A percentile compares a stretch with the other conserved stretches of the same genome.
Evolutionary conservation across 768 basidiomycete species (phyloP).

Genomic region (Clathrus columnatus): DNA sequence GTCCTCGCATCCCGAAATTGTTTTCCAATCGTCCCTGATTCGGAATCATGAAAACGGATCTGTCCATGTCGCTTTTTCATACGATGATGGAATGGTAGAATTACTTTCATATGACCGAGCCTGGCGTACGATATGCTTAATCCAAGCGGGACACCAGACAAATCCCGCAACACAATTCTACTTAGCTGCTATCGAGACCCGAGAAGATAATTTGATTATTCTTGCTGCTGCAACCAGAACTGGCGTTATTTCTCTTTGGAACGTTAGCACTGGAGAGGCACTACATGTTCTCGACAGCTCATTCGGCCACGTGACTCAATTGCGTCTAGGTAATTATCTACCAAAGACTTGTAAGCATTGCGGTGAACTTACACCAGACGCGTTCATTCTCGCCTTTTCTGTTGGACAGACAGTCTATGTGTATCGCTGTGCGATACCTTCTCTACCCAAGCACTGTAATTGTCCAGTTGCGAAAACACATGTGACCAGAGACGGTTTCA

Average conservation of each 20-base stretch:
- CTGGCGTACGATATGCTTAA: slow-evolving; percentile 35
- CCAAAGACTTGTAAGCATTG: slow-evolving; percentile 61
- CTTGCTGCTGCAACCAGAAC: slow-evolving; percentile 54
- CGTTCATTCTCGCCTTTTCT: slow-evolving; percentile 57
- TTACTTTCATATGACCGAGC: slow-evolving; percentile 42
- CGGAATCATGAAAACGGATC: slow-evolving; percentile 38
- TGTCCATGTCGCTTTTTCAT: slow-evolving; percentile 47
- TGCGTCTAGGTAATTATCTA: slow-evolving; percentile 51
- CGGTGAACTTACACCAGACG: slow-evolving; percentile 56
- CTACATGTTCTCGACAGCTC: slow-evolving; percentile 53
- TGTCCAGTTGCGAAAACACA: slow-evolving; percentile 41
- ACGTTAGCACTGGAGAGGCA: slow-evolving; percentile 54
- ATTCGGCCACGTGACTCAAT: slow-evolving; percentile 45
- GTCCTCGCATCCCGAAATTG: slow-evolving; percentile 33
- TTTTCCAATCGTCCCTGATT: slow-evolving; percentile 42
- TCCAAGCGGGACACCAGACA: slow-evolving; percentile 50
- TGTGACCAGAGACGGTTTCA: slow-evolving; percentile 36
- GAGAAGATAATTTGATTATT: slow-evolving; percentile 42
- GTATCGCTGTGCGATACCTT: slow-evolving; percentile 52
- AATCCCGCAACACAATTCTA: slow-evolving; percentile 48
- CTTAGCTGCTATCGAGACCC: slow-evolving; percentile 44
- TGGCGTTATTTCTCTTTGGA: slow-evolving; percentile 71
- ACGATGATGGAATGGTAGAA: slow-evolving; percentile 62
- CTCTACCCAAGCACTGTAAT: slow-evolving; percentile 54
- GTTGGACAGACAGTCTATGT: slow-evolving; percentile 55